These are phyloP conservation scores for Colletotrichum higginsianum DNA, from an alignment of 2,329 filamentous ascomycete species.

Conservation along the genomic window DNA sequence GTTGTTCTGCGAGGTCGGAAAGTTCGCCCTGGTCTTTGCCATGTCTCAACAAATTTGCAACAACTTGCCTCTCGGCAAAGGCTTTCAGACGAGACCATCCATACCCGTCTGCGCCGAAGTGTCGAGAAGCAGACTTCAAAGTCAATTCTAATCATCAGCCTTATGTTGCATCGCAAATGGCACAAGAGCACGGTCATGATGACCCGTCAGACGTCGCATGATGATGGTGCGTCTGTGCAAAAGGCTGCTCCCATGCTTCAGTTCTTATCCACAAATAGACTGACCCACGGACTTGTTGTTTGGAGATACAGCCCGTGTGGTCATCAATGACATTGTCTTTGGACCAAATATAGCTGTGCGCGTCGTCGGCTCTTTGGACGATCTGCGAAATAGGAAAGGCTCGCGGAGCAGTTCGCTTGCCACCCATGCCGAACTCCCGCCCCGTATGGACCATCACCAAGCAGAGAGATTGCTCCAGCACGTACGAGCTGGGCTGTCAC, in stretches of 20 bases:
- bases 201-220: not conserved
- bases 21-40: too few species aligned
- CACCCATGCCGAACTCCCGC: too few species aligned
- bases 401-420: not conserved
- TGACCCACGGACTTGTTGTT: not conserved
- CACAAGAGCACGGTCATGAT: not conserved
- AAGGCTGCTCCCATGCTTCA: not conserved
- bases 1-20: too few species aligned
- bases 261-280: not conserved
- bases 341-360: not conserved
- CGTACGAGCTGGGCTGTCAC: not conserved
- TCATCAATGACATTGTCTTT: not conserved
- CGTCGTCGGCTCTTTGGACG: not conserved
- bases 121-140: not conserved
- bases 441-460: too few species aligned
- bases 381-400: not conserved
- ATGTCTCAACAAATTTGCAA: too few species aligned
- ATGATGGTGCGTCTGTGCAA: not conserved
- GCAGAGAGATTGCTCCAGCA: too few species aligned
- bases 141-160: not conserved
- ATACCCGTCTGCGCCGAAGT: too few species aligned
- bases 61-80: too few species aligned
- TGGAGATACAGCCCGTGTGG: too few species aligned
- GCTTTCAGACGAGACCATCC: too few species aligned
- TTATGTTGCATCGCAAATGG: not conserved